Evolutionary conservation across 768 basidiomycete genomes (phyloP).

Genomic region (Amanita polypyramis): DNA sequence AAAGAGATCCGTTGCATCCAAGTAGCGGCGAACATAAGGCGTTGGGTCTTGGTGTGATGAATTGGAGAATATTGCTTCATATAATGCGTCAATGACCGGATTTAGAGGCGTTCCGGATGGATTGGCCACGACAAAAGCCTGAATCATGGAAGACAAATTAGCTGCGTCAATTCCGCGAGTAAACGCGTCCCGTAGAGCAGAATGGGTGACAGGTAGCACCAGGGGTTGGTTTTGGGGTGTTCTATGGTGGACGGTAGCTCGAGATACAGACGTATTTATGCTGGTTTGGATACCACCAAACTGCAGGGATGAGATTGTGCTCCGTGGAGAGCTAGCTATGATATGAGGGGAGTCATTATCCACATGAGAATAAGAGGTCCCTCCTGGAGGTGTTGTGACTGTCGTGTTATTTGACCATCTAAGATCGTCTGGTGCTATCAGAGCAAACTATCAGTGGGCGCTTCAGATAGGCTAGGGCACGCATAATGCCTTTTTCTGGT

Average conservation of each 20-base stretch:
- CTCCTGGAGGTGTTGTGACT: neutral
- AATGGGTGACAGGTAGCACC: slow-evolving; percentile 20
- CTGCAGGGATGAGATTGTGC: neutral
- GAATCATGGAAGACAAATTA: slow-evolving; percentile 44
- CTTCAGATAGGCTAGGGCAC: neutral
- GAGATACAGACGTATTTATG: slow-evolving; percentile 1
- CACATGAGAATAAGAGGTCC: neutral
- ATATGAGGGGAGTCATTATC: slow-evolving; percentile 1
- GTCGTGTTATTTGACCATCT: slow-evolving; percentile 10
- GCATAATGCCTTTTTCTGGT: slow-evolving; percentile 35
- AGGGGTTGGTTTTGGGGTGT: slow-evolving; percentile 14
- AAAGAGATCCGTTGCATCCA: slow-evolving; percentile 43
- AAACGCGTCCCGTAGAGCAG: slow-evolving; percentile 36
- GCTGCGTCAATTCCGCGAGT: slow-evolving; percentile 35
- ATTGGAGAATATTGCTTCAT: slow-evolving; percentile 32
- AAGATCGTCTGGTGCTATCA: slow-evolving; percentile 15
- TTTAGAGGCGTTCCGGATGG: slow-evolving; percentile 41
- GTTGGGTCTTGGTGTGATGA: slow-evolving; percentile 27
- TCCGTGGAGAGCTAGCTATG: neutral
- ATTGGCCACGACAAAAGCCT: slow-evolving; percentile 35
- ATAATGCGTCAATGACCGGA: slow-evolving; percentile 40
- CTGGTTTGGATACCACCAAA: neutral
- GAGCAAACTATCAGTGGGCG: neutral
- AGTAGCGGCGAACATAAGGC: slow-evolving; percentile 36
- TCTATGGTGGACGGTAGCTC: slow-evolving; percentile 10